A percentile compares a stretch with the other conserved stretches of the same genome.
Evolutionary conservation across 1,284 basidiomycete species (phyloP).

Genomic region (Phellinidium pouzarii): DNA sequence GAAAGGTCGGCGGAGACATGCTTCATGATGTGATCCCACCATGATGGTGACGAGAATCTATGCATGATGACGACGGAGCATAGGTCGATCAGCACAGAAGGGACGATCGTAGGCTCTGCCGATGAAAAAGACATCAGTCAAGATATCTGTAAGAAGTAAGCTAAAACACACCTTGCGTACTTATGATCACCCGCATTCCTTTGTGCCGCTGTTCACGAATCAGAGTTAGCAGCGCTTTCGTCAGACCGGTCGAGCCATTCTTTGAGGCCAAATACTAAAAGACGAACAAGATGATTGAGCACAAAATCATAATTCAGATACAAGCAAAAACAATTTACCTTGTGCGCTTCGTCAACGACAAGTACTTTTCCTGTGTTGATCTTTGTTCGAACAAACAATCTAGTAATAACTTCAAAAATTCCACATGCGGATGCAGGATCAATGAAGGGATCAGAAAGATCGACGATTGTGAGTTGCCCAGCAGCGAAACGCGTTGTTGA

Average conservation of each 20-base stretch:
- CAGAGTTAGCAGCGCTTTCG: constrained; percentile 49
- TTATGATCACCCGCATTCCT: constrained; percentile 65
- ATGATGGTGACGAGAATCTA: constrained; percentile 65
- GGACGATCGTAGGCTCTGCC: constrained; percentile 68
- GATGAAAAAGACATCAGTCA: background rate
- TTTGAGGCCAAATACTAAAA: constrained; percentile 51
- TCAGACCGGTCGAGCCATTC: constrained; percentile 50
- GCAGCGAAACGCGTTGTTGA: constrained; percentile 35
- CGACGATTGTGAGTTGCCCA: constrained; percentile 56
- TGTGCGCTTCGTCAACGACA: constrained; percentile 70
- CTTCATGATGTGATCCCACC: constrained; percentile 62
- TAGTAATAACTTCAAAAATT: constrained; percentile 60
- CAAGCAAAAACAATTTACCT: constrained; percentile 34
- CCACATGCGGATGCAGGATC: constrained; percentile 60
- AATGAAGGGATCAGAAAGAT: constrained; percentile 67
- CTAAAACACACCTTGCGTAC: constrained; percentile 51
- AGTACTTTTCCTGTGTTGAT: constrained; percentile 62
- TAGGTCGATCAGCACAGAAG: constrained; percentile 59
- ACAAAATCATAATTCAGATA: background rate
- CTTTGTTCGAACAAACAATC: constrained; percentile 58
- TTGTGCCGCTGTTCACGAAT: constrained; percentile 67
- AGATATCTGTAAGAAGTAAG: constrained; percentile 1
- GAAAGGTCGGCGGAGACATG: constrained; percentile 61
- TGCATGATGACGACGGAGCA: constrained; percentile 60
- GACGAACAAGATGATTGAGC: background rate